Conservation (phyloP, 1,284 basidiomycete genomes). For the Pascua guehoae region DNA sequence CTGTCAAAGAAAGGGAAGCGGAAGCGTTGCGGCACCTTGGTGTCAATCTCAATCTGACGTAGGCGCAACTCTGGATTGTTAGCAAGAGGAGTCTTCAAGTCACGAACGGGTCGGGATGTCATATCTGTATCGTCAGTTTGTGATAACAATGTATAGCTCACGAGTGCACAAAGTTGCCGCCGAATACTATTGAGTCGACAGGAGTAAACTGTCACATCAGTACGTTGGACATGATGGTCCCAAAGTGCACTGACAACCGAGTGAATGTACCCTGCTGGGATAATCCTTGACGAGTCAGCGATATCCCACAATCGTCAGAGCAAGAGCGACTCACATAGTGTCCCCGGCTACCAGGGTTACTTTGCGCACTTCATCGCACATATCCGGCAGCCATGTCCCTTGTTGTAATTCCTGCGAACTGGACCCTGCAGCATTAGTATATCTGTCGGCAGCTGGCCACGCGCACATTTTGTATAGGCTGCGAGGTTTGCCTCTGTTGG, state of each 20-base stretch:
- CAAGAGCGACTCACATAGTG: constrained; percentile 63
- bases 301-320: neutral
- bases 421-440: constrained; percentile 52
- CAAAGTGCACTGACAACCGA: constrained; percentile 65
- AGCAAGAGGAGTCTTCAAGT: neutral
- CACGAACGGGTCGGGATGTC: too few species aligned
- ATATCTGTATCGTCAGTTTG: too few species aligned
- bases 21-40: constrained; percentile 91
- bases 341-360: constrained; percentile 78
- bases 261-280: constrained; percentile 96
- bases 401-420: constrained; percentile 78
- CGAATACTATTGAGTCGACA: constrained; percentile 86
- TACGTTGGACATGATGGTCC: neutral
- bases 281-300: constrained; percentile 56
- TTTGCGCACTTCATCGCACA: constrained; percentile 73
- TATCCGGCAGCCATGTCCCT: constrained; percentile 82
- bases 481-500: constrained; percentile 82
- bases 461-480: constrained; percentile 56
- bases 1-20: constrained; percentile 81
- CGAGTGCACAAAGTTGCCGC: constrained; percentile 95
- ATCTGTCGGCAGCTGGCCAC: neutral
- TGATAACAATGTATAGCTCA: constrained; percentile 5
- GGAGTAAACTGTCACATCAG: constrained; percentile 69
- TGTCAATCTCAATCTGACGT: constrained; percentile 85
- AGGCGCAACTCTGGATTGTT: constrained; percentile 67